phyloP scores from a whole-genome alignment of 1,284 basidiomycete species.

The Psilocybe mexicana region DNA sequence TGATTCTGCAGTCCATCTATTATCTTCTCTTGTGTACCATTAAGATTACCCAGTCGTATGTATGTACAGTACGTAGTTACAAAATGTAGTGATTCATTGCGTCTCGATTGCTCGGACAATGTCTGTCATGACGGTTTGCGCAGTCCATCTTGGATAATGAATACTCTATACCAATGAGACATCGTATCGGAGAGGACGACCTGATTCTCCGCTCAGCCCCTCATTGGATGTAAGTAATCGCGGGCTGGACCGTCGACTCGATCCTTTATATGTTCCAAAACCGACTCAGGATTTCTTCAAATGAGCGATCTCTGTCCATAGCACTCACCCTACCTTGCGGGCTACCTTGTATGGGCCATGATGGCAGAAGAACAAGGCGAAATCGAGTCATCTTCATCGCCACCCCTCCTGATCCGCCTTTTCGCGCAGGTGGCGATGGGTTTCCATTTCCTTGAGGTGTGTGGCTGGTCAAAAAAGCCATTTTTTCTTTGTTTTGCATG shows the following conservation, averaged over 20 bases:
- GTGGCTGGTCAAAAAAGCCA: slow-evolving; percentile 7
- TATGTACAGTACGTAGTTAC: too few species aligned
- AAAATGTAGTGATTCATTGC: neutral
- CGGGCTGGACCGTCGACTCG: neutral
- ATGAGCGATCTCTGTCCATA: neutral
- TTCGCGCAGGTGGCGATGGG: slow-evolving; percentile 17
- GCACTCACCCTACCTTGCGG: neutral
- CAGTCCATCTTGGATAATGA: neutral
- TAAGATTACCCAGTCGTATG: too few species aligned
- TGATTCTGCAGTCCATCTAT: too few species aligned
- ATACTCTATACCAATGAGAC: neutral
- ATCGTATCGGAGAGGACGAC: neutral
- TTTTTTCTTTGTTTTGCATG: neutral
- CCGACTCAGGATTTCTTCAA: neutral
- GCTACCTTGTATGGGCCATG: neutral
- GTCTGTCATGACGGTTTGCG: neutral
- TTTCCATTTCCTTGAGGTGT: slow-evolving; percentile 12
- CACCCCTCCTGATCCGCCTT: slow-evolving; percentile 14
- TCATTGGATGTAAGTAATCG: neutral
- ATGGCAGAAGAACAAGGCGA: neutral
- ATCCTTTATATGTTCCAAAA: neutral
- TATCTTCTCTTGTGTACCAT: too few species aligned
- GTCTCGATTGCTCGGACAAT: too few species aligned
- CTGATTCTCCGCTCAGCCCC: neutral
- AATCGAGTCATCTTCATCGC: neutral